phyloP scores from a whole-genome alignment of 768 basidiomycete species.

The Lactarius akahatsu region DNA sequence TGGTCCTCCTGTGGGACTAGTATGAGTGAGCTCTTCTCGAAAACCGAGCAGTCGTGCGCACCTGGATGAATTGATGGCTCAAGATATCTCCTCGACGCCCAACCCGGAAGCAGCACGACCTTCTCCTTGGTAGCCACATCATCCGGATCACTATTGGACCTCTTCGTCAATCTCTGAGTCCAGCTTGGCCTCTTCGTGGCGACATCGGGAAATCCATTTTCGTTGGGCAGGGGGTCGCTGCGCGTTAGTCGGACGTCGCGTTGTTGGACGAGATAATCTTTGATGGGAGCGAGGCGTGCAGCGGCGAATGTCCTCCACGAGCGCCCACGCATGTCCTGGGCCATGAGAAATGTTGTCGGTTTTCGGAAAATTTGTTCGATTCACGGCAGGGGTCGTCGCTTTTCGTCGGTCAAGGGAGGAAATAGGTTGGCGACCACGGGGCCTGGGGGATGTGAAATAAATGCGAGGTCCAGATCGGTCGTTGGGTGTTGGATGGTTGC shows the following conservation, averaged over 20 bases:
- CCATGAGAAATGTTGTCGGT: slow-evolving; percentile 21
- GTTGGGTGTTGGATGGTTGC: background rate
- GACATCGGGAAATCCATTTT: slow-evolving; percentile 32
- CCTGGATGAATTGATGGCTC: slow-evolving; percentile 29
- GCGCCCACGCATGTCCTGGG: slow-evolving; percentile 36
- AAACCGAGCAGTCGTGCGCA: slow-evolving; percentile 31
- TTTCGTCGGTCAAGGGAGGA: background rate
- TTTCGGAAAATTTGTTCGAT: background rate
- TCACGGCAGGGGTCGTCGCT: background rate
- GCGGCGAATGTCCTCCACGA: slow-evolving; percentile 36
- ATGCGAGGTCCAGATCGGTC: slow-evolving; percentile 2
- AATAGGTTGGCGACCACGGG: background rate
- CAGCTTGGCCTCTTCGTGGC: slow-evolving; percentile 44
- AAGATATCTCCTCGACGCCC: slow-evolving; percentile 61
- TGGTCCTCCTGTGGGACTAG: slow-evolving; percentile 41
- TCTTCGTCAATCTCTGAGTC: slow-evolving; percentile 45
- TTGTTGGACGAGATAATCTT: slow-evolving; percentile 50
- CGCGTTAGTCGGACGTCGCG: slow-evolving; percentile 39
- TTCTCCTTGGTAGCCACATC: slow-evolving; percentile 41
- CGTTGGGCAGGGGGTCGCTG: slow-evolving; percentile 28
- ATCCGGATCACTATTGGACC: slow-evolving; percentile 29
- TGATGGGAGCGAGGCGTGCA: slow-evolving; percentile 40
- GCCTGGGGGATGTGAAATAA: background rate
- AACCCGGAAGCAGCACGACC: slow-evolving; percentile 73
- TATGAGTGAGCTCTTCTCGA: background rate